phyloP scores from a whole-genome alignment of 2,329 filamentous ascomycete species.

The Plenodomus tracheiphilus region DNA sequence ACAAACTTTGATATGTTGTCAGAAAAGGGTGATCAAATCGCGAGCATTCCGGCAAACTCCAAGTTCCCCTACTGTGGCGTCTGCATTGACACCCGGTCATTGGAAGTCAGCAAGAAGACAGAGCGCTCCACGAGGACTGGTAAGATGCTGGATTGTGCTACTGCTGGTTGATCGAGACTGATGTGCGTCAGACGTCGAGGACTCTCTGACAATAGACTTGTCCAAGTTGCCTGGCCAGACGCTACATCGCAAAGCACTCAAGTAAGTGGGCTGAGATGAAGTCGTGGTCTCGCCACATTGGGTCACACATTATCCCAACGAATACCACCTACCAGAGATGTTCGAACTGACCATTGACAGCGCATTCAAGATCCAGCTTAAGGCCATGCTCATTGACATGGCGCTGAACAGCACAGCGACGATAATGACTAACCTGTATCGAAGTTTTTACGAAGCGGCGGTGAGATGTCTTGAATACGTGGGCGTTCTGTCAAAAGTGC shows the following conservation, averaged over 20 bases:
- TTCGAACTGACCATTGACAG: conserved; percentile 35
- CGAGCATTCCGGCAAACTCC: conserved; percentile 44
- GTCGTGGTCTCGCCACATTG: not conserved
- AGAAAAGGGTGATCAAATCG: conserved; percentile 50
- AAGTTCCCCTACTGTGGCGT: conserved; percentile 90
- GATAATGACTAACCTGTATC: conserved; percentile 73
- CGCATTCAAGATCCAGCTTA: conserved; percentile 81
- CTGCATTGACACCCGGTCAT: conserved; percentile 71
- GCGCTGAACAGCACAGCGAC: conserved; percentile 71
- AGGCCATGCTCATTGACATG: conserved; percentile 82
- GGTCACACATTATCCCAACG: too few species aligned
- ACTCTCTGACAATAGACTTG: conserved; percentile 79
- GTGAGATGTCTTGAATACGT: conserved; percentile 70
- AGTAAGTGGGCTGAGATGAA: conserved; percentile 51
- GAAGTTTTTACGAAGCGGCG: conserved; percentile 76
- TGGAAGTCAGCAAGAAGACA: conserved; percentile 74
- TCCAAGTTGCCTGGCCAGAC: conserved; percentile 72
- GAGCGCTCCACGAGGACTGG: conserved; percentile 55
- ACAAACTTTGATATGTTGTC: conserved; percentile 76
- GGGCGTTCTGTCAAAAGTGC: conserved; percentile 59
- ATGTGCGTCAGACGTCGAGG: conserved; percentile 56
- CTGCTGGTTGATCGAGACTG: conserved; percentile 4
- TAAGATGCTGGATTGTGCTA: conserved; percentile 39
- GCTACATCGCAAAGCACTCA: conserved; percentile 78
- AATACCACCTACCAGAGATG: too few species aligned